Evolutionary conservation across 257 asterid species (phyloP), one percentile per base, ranked within the genome.

Genomic region (Buddleja alternifolia): DNA sequence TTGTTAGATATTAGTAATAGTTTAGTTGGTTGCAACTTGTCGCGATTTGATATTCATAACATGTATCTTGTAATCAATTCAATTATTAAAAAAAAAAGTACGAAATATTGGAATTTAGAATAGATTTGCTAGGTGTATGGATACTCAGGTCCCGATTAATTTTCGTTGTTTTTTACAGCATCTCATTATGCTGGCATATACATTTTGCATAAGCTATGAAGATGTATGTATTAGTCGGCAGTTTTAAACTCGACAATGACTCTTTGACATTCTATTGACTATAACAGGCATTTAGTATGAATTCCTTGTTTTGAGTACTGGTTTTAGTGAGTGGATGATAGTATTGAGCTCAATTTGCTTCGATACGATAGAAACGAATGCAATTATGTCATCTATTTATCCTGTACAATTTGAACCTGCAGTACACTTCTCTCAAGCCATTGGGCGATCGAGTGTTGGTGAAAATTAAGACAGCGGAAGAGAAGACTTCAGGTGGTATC

Each of bases 341-440:
- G 29, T 6, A 8, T 24, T 51, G 23, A 9, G 44, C 6, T 60
- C 6, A 1, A 5, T 48, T 25, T 17, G 14, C 17, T 19, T 29
- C 25, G 34, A 29, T 29, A 29, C 5, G 34, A 5, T 29, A 29
- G 34, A 29, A 29, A 5, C 5, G 34, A 29, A 36, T 32, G 44
- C 29, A 16, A 32, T 52, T 5, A 16, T 25, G 57, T 32, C 4
- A 8, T 12, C 19, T 59, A 8, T 56, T 76, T 7, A 74, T 63
- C 10, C 2, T 46, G 64, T 69, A 8, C 42, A 6, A 39, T 47
- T 45, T 66, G 44, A n/a, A 68, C 11, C 34, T 25, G 4, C 75
- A 94, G 99, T 94, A 94, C 80, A 94, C 99, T 37, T n/a, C 96
- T 20, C 83, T 94, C 60, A 94, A 91, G 81, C 99, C 97, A 40